Evolutionary conservation across 371 early-diverging fungal genomes (phyloP).

Genomic region (Lichtheimia ramosa): DNA sequence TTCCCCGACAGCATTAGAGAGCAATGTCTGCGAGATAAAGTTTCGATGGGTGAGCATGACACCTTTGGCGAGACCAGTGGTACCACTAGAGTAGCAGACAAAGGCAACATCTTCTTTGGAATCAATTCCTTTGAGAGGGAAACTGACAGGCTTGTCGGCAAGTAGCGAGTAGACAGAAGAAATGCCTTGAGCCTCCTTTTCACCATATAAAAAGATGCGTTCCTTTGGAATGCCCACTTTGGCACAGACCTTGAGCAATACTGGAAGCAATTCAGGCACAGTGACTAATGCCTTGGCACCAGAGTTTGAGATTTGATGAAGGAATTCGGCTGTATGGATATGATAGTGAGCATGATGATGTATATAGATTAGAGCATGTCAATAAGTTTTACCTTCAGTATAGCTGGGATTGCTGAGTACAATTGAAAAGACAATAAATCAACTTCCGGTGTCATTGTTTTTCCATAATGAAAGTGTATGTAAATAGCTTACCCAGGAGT

Average conservation of each 20-base stretch:
- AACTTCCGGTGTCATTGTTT: neutral
- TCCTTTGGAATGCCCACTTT: conserved; percentile 49
- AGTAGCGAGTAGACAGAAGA: conserved; percentile 18
- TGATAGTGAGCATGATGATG: neutral
- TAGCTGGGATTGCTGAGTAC: conserved; percentile 16
- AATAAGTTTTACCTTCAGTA: conserved; percentile 18
- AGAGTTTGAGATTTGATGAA: conserved; percentile 21
- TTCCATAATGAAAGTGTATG: neutral
- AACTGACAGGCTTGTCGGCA: conserved; percentile 14
- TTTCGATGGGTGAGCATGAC: conserved; percentile 33
- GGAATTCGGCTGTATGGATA: conserved; percentile 15
- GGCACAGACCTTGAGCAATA: conserved; percentile 50
- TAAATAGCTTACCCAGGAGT: conserved; percentile 43
- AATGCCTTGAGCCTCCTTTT: conserved; percentile 32
- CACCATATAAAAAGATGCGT: conserved; percentile 60
- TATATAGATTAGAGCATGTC: neutral
- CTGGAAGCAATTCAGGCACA: conserved; percentile 42
- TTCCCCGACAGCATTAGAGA: conserved; percentile 8
- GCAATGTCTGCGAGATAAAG: conserved; percentile 15
- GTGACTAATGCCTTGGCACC: conserved; percentile 57
- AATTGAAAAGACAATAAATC: too few relatives aligned
- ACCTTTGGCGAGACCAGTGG: conserved; percentile 73
- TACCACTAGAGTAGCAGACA: conserved; percentile 89
- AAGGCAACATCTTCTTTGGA: conserved; percentile 62
- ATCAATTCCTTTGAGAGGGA: conserved; percentile 23